These are phyloP conservation scores for Suillus occidentalis DNA, from an alignment of 768 basidiomycete genomes.

Conservation along the genomic window DNA sequence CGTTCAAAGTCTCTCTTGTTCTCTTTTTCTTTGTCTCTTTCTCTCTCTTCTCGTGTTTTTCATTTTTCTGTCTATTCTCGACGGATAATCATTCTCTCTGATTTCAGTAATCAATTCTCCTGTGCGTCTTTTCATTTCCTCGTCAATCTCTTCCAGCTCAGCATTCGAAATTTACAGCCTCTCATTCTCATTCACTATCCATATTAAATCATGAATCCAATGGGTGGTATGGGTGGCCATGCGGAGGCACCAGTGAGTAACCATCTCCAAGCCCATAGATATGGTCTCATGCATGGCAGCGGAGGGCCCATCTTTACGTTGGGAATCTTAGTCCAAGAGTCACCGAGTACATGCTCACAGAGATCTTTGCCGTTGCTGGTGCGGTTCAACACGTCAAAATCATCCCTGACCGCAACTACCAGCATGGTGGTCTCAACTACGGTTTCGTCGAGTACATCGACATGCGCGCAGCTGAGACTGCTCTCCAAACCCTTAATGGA, in stretches of 20 bases:
- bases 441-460: slow-evolving; percentile 99
- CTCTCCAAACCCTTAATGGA: slow-evolving; percentile 97
- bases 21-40: slow-evolving; percentile 34
- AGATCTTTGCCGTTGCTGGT: slow-evolving; percentile 95
- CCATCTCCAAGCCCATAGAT: not conserved
- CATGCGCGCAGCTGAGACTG: slow-evolving; percentile 98
- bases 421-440: slow-evolving; percentile 99
- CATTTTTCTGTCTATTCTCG: slow-evolving; percentile 37
- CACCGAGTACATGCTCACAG: slow-evolving; percentile 98
- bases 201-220: slow-evolving; percentile 70
- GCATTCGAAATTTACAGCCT: slow-evolving; percentile 3
- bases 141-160: slow-evolving; percentile 17
- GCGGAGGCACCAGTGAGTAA: slow-evolving; percentile 77
- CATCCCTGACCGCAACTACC: slow-evolving; percentile 98
- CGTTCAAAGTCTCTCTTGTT: slow-evolving; percentile 23
- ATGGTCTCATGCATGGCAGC: slow-evolving; percentile 41
- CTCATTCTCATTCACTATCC: slow-evolving; percentile 27
- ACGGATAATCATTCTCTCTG: slow-evolving; percentile 46
- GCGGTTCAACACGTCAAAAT: slow-evolving; percentile 99
- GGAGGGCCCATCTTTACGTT: slow-evolving; percentile 97
- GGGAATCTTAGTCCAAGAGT: slow-evolving; percentile 97
- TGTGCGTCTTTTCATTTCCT: slow-evolving; percentile 28
- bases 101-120: slow-evolving; percentile 24
- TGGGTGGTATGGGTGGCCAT: slow-evolving; percentile 59
- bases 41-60: slow-evolving; percentile 34